Percentiles rank a stretch among this genome's conserved stretches.
Conservation (phyloP, 805 yeast genomes). For the Alloascoidea africana region DNA sequence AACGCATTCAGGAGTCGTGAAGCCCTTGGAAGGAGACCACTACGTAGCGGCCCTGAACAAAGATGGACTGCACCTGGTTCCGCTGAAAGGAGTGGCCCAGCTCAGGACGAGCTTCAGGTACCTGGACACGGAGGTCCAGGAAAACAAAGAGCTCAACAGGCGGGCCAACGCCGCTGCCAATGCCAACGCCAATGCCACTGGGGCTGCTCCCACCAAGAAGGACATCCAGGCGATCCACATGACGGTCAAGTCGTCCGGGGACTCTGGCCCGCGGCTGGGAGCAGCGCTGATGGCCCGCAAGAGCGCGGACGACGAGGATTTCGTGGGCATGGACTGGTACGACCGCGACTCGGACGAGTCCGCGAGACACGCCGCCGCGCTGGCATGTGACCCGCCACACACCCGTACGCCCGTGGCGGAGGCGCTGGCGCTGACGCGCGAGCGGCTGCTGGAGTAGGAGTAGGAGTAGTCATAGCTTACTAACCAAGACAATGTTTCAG, state of each 20-base stretch:
- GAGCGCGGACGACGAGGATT: constrained; percentile 44
- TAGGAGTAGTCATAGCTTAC: no score
- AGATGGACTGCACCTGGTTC: constrained; percentile 41
- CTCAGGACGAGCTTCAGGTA: constrained; percentile 71
- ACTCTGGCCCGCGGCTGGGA: constrained; percentile 44
- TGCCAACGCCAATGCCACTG: no score
- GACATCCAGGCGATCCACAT: constrained; percentile 56
- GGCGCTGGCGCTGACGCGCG: constrained; percentile 8
- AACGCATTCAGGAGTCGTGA: constrained; percentile 48
- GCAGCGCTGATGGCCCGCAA: constrained; percentile 59
- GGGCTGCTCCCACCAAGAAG: constrained; percentile 24
- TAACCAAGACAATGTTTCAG: no score
- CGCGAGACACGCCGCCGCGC: no score
- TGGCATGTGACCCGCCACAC: no score
- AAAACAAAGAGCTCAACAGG: constrained; percentile 24
- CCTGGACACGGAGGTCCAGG: constrained; percentile 43
- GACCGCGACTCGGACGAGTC: constrained; percentile 20
- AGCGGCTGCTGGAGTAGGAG: constrained; percentile 8
- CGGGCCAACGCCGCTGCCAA: constrained; percentile 22
- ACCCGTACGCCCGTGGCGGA: constrained; percentile 15
- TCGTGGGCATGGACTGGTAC: constrained; percentile 27
- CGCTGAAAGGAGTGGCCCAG: constrained; percentile 57
- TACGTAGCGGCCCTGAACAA: constrained; percentile 24
- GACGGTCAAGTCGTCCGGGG: constrained; percentile 51
- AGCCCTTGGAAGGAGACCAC: constrained; percentile 12